Evolutionary conservation across 2,329 filamentous ascomycete genomes (phyloP), one percentile per base, ranked within the genome.

Genomic region (Pseudogymnoascus sp.): DNA sequence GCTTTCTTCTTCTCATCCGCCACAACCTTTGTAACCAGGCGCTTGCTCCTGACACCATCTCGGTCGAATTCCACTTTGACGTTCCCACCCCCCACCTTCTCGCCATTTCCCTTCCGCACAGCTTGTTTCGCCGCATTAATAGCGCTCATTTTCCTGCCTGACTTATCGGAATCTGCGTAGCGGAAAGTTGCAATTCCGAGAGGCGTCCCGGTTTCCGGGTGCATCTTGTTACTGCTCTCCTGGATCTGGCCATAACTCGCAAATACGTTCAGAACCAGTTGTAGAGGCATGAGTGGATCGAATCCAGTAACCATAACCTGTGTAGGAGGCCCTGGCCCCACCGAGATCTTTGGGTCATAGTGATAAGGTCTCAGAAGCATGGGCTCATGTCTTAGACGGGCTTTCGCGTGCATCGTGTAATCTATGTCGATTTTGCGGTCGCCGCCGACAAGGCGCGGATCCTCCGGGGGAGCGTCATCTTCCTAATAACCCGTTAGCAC

Each of bases 281-380:
- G 84, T 70, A 96, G 90, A 11, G 91, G 85, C 42, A 90, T 88
- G 67, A 97, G 79, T 5, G 93, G 93, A 75, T 97, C 95, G 74
- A 97, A 97, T n/a, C 92, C 91, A n/a, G 88, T 93, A 18, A 97
- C 91, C 3, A 97, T 88, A 59, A 99, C 86, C 73, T 96, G 91
- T 2, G 89, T 91, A 1, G 95, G 91, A 12, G 93, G 93, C 0
- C 91, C 91, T 23, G 92, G 91, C 0, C 93, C 93, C 69, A 96
- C 86, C 1, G 93, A 96, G 4, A 91, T 91, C 70, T 86, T 86
- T 4, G 87, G 78, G 73, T 97, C 93, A 75, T 91, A 95, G 25
- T 84, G 77, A 75, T 96, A 97, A 21, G 89, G 88, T 73, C 86
- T 90, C 61, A 96, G 78, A 65, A 89, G 87, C 76, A 96, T 96